Base-by-base conservation (phyloP, 2,329 filamentous ascomycete species). In the Nannizziopsis barbatae region DNA sequence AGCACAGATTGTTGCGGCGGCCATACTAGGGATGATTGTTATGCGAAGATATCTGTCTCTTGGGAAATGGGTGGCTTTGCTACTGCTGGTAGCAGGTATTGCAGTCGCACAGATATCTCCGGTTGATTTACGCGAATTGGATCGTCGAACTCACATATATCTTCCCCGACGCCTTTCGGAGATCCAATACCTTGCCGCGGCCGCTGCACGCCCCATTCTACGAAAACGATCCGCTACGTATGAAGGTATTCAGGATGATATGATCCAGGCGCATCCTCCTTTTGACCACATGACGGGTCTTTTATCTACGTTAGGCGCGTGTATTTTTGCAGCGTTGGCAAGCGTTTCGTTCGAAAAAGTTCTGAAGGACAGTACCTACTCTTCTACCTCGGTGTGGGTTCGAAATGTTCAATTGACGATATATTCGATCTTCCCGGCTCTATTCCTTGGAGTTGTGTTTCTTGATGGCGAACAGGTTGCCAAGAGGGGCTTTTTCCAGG, bases 401-500 rank as follows among this genome's bases (percentile, higher is more conserved):
- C 82, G 92, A 53, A 98, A 96, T 63, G 84, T 95, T 41, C 92
- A 98, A 65, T 72, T 98, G 18, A 89, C 88, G 0, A 86, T 95
- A 61, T 98, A 95, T 70, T 95, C 89, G 1, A 73, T 96, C 1
- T 90, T 95, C 58, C 87, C 90, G 0, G 85, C 89, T 0, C 73
- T 95, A 0, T 80, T 96, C 50, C 75, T 94, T 45, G 92, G 90
- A 1, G 83, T 96, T 5, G 69, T 93, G 2, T 85, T 86, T 68
- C 85, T 87, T 54, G 92, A 98, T 56, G 92, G 90, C 20, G 79
- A 81, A 52, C 82, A 84, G 36, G 88, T 98, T 54, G 76, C 82
- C 20, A 79, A 83, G 64, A 80, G 86, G 53, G 92, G 92, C 10
- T 94, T 96, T 67, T 96, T 98, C 57, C 83, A 85, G 50, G 92